A percentile compares a stretch with the other conserved stretches of the same genome.
These are phyloP conservation scores for Chlorella variabilis DNA, from an alignment of 163 green algal genomes.

Conservation along the genomic window DNA sequence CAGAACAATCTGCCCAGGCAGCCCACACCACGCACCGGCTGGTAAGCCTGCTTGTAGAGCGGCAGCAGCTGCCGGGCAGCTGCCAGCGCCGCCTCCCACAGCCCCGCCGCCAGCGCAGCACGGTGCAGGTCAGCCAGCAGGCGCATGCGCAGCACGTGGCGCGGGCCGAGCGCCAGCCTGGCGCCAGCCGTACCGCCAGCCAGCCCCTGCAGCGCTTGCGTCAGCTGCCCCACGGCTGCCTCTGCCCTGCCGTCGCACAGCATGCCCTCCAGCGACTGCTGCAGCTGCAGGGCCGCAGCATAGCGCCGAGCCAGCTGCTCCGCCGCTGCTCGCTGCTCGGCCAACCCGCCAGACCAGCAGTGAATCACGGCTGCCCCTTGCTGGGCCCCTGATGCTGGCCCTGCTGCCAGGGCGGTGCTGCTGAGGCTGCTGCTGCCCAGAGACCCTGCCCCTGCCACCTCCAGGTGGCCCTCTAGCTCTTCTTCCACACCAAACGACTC, in stretches of 20 bases:
- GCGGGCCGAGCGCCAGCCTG: slow-evolving; percentile 32
- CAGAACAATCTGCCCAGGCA: too few species aligned
- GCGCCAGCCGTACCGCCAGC: background rate
- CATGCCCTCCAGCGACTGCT: background rate
- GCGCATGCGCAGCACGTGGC: slow-evolving; percentile 51
- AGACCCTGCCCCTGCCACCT: background rate
- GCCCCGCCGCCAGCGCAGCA: slow-evolving; percentile 50
- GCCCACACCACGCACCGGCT: slow-evolving; percentile 39
- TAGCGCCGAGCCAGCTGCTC: background rate
- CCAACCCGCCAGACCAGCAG: slow-evolving; percentile 9
- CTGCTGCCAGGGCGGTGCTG: too few species aligned
- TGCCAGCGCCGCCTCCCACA: slow-evolving; percentile 56
- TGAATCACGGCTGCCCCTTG: background rate
- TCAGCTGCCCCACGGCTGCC: slow-evolving; percentile 17
- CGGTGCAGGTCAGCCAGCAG: slow-evolving; percentile 52
- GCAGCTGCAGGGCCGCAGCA: background rate
- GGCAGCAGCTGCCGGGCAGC: slow-evolving; percentile 44
- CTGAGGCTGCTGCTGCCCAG: too few species aligned
- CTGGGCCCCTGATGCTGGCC: slow-evolving; percentile 23
- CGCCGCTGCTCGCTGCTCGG: background rate
- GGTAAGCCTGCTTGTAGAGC: slow-evolving; percentile 56
- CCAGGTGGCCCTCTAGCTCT: background rate
- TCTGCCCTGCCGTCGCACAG: background rate
- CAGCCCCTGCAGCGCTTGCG: slow-evolving; percentile 19
- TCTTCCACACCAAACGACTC: slow-evolving; percentile 10